A percentile compares a stretch with the other conserved stretches of the same genome.
These are phyloP conservation scores for Biancaea sappan DNA, from an alignment of 306 rosid genomes.

Conservation along the genomic window DNA sequence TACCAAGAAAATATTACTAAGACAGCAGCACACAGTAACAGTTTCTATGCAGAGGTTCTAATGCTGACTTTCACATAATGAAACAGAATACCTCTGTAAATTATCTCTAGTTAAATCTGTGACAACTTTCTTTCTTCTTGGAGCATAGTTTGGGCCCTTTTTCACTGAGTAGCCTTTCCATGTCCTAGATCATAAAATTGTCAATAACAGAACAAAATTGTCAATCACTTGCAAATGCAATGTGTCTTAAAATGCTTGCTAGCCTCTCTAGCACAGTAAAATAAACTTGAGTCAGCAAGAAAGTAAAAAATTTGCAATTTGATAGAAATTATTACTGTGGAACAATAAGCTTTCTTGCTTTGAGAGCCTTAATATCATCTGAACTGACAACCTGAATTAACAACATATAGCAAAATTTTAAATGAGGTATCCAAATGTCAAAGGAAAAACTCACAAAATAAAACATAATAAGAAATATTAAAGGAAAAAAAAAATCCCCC, in stretches of 20 bases:
- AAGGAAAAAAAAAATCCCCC: neutral
- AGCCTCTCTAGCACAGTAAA: neutral
- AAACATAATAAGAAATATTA: neutral
- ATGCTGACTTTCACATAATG: neutral
- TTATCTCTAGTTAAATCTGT: conserved; percentile 83
- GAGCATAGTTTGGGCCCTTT: conserved; percentile 83
- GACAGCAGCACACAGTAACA: neutral
- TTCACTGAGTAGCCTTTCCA: conserved; percentile 74
- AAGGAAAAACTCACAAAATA: neutral
- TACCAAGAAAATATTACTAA: neutral
- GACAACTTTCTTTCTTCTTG: conserved; percentile 69
- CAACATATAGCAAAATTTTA: conserved; percentile 21
- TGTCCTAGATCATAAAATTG: conserved; percentile 48
- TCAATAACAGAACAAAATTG: conserved; percentile 9
- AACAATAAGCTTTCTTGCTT: conserved; percentile 70
- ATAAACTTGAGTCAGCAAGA: neutral
- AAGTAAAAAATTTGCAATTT: neutral
- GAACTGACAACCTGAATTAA: conserved; percentile 56
- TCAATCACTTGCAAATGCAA: conserved; percentile 13
- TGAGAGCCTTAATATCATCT: conserved; percentile 75
- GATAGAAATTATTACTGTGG: conserved; percentile 55
- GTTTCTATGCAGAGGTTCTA: conserved; percentile 7
- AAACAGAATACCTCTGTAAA: conserved; percentile 63
- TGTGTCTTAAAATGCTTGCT: neutral
- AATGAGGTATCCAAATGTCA: conserved; percentile 25